phyloP scores from a whole-genome alignment of 2,329 filamentous ascomycete species.

The Xylariaceae sp. region DNA sequence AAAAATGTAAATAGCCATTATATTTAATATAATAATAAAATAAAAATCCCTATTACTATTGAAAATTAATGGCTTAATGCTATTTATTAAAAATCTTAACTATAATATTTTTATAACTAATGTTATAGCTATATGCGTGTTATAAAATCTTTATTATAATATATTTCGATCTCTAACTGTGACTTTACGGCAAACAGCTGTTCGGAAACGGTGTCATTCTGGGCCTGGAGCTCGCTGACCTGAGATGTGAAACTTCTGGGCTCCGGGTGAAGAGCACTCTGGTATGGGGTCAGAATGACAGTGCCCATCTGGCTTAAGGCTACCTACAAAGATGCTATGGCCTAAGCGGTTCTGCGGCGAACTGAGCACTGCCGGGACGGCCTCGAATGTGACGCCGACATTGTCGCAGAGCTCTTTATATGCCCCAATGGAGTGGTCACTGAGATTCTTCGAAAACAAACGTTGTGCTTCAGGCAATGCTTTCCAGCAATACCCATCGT shows the following conservation, averaged over 20 bases:
- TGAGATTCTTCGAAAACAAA: conserved; percentile 14
- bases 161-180: conserved; percentile 9
- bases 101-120: no score
- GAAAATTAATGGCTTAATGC: no score
- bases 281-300: no score
- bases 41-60: no score
- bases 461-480: conserved; percentile 6
- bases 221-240: conserved; percentile 10
- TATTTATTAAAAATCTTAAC: no score
- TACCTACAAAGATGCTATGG: not conserved
- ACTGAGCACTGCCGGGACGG: conserved; percentile 23
- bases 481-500: conserved; percentile 8
- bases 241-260: conserved; percentile 2
- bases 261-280: conserved; percentile 3
- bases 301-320: not conserved
- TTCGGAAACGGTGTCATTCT: conserved; percentile 6
- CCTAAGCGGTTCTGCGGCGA: not conserved
- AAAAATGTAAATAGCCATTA: no score
- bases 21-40: no score
- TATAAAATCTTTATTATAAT: no score
- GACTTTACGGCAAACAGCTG: conserved; percentile 7
- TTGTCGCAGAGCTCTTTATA: conserved; percentile 11
- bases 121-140: no score
- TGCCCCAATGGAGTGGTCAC: conserved; percentile 6
- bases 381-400: conserved; percentile 6